Base-by-base conservation (phyloP, 352 stramenopile genomes). In the Phytophthora idaei region DNA sequence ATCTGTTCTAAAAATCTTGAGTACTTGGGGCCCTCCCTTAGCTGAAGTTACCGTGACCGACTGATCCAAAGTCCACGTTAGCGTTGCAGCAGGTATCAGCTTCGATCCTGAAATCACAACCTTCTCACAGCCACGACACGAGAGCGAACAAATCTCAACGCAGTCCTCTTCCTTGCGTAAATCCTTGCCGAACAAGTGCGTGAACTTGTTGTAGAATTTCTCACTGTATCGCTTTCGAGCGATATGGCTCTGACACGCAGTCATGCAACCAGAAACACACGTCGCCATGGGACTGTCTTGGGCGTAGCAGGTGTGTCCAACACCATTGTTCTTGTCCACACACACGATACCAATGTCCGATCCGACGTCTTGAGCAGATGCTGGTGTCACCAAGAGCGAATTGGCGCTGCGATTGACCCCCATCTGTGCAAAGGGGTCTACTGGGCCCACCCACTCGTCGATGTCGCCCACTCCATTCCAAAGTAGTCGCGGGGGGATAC, bases 131-230 rank as follows among this genome's bases (percentile, higher is more conserved):
- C 77, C 83, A n/a, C 78, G 83, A 42, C 83, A 93, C 21, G 78
- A 80, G 3, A 81, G 59, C 6, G 80, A 65, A 29, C 85, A 93
- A 17, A 68, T 58, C 49, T 92, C 85, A 17, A 92, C 75, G 50
- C 85, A 93, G 55, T 90, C 85, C 55, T 93, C 85, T 27, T 92
- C 80, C n/a, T 79, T 78, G 4, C 51, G 55, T 51, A 93, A 64
- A 41, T 91, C 70, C 51, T 91, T 89, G 57, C 85, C 83, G 52
- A 93, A 92, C 10, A 93, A 59, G 59, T 90, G 81, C 34, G 66
- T 71, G 44, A 92, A 93, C 55, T 80, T 39, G 11, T 45, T 31
- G 49, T 81, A 81, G 12, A 92, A 73, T 15, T 58, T 48, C n/a
- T 71, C 48, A 4, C 73, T 66, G 62, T 89, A 89, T 11, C 69